Evolutionary conservation across 2,329 filamentous ascomycete species (phyloP).

Genomic region (Elsinoe batatas): DNA sequence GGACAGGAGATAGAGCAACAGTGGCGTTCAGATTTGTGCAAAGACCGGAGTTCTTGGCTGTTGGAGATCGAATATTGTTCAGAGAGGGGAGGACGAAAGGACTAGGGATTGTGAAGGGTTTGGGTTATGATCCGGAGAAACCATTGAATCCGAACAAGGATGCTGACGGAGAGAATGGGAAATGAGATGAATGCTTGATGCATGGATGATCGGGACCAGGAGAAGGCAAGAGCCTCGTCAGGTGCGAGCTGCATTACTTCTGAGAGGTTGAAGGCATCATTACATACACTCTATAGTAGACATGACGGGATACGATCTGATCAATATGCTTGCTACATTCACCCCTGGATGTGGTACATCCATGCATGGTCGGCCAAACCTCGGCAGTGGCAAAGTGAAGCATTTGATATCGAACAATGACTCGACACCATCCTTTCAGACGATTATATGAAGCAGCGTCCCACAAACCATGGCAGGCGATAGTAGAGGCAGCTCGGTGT

Average conservation of each 20-base stretch:
- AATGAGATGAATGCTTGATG: background rate
- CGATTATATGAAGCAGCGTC: background rate
- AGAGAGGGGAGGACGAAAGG: slow-evolving; percentile 92
- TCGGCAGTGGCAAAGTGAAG: slow-evolving; percentile 1
- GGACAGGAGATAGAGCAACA: slow-evolving; percentile 84
- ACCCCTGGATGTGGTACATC: background rate
- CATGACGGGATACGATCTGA: background rate
- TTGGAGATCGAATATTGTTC: slow-evolving; percentile 84
- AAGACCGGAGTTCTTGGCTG: slow-evolving; percentile 79
- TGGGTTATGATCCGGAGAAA: slow-evolving; percentile 67
- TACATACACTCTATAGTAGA: slow-evolving; percentile 1
- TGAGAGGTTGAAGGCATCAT: background rate
- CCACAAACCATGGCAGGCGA: background rate
- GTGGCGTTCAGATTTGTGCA: slow-evolving; percentile 95
- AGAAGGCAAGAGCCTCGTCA: no score
- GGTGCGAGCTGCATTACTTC: background rate
- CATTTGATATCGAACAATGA: background rate
- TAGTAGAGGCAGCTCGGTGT: background rate
- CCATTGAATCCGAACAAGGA: slow-evolving; percentile 34
- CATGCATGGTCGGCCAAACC: background rate
- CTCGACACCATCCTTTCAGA: background rate
- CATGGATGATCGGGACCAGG: no score
- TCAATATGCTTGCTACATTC: background rate
- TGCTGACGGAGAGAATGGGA: slow-evolving; percentile 19
- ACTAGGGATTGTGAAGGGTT: slow-evolving; percentile 80